Conservation (phyloP, 352 stramenopile genomes). For the Pseudoperonospora humuli region DNA sequence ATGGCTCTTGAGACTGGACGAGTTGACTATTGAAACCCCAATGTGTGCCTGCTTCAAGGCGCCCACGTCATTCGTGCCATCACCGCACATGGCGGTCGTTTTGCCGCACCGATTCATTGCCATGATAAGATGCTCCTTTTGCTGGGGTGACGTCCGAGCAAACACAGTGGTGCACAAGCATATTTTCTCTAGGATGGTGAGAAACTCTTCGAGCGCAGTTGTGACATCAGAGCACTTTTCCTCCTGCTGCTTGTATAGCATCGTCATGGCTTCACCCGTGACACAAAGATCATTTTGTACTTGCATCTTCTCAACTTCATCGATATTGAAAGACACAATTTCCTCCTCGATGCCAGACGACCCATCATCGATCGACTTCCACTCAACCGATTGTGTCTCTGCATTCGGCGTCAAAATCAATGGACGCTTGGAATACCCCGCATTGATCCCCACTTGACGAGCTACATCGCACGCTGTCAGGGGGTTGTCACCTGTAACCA, state of each 20-base stretch:
- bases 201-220: slow-evolving; percentile 46
- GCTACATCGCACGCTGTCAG: slow-evolving; percentile 98
- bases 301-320: slow-evolving; percentile 46
- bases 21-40: slow-evolving; percentile 75
- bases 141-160: slow-evolving; percentile 92
- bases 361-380: slow-evolving; percentile 82
- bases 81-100: slow-evolving; percentile 96
- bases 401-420: slow-evolving; percentile 55
- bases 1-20: slow-evolving; percentile 61
- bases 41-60: slow-evolving; percentile 91
- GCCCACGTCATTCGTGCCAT: slow-evolving; percentile 97
- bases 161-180: slow-evolving; percentile 88
- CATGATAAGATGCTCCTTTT: slow-evolving; percentile 96
- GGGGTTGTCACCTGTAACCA: slow-evolving; percentile 98
- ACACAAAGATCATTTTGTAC: slow-evolving; percentile 83
- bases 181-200: slow-evolving; percentile 64
- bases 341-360: slow-evolving; percentile 88
- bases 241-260: slow-evolving; percentile 27
- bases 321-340: slow-evolving; percentile 47
- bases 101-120: slow-evolving; percentile 89
- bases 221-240: slow-evolving; percentile 10
- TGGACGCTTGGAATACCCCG: slow-evolving; percentile 73
- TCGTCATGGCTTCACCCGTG: slow-evolving; percentile 61
- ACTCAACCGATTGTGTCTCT: slow-evolving; percentile 35
- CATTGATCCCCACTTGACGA: slow-evolving; percentile 92